Base-by-base conservation (phyloP, 2,329 filamentous ascomycete species). In the Rhinocladiella mackenziei region DNA sequence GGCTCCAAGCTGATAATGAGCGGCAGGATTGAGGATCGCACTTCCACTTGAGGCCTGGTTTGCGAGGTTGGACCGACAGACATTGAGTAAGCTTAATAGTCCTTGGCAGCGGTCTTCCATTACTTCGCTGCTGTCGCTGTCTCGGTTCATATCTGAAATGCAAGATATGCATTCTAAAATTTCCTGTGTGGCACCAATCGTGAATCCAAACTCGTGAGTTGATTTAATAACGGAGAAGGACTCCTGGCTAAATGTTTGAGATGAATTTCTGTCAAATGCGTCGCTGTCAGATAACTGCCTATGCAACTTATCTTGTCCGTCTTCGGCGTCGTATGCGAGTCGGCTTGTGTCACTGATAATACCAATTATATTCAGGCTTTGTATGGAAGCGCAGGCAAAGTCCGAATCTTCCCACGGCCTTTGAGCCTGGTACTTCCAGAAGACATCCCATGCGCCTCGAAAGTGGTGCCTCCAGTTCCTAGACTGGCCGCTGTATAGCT, bases 401-500 rank as follows among this genome's bases (percentile, higher is more conserved):
- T 56, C 42, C 3, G 53, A 51, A n/a, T 48, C 47, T 2, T 39
- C 41, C 50, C 53, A 55, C 10, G 47, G 50, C 19, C 30, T 34
- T 29, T 34, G 26, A 18, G 18, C n/a, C 14, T 40, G 32, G 17
- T 41, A 39, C 13, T 31, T 30, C n/a, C 14, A 20, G 17, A 56
- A 39, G 4, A 56, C 30, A 3, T 38, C 30, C 51, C 51, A 50
- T 8, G 53, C 53, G 5, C 53, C 53, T 28, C 43, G 34, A 30
- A 52, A 40, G 33, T 56, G 53, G 25, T 54, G 38, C 23, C 43
- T 49, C 53, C 53, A 56, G 15, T 39, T 45, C 17, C 31, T 23
- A 23, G 53, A 46, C 19, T 42, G 35, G 5, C 53, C 53, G 31
- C 51, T 50, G 31, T 56, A 56, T 13, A 53, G 43, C 51, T 54